Evolutionary conservation across 305 asterid species (phyloP).

Genomic region (Fraxinus dipetala): DNA sequence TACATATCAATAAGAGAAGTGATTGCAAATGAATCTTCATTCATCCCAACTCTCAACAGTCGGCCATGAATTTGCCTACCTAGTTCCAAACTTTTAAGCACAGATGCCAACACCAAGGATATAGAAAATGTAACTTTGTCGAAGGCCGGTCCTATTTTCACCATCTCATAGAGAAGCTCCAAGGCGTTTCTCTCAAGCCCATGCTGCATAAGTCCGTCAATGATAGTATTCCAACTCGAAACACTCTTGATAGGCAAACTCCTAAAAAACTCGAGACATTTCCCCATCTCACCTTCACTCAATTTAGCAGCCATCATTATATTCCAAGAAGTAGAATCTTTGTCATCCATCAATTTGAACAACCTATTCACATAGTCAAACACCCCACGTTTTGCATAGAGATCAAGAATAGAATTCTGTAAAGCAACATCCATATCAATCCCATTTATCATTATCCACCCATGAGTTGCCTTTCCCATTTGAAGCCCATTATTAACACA

Average conservation of each 20-base stretch:
- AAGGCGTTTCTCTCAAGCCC: conserved; percentile 47
- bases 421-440: conserved; percentile 47
- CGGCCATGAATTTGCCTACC: conserved; percentile 68
- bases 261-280: conserved; percentile 42
- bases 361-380: conserved; percentile 39
- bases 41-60: conserved; percentile 43
- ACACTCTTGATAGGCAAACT: conserved; percentile 51
- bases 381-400: conserved; percentile 49
- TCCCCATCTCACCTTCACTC: conserved; percentile 41
- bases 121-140: conserved; percentile 54
- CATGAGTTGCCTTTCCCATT: conserved; percentile 55
- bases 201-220: conserved; percentile 54
- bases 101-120: conserved; percentile 52
- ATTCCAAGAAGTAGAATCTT: conserved; percentile 63
- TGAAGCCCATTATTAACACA: conserved; percentile 36
- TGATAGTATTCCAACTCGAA: conserved; percentile 73
- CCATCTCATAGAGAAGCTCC: conserved; percentile 55
- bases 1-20: conserved; percentile 72
- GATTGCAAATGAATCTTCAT: conserved; percentile 41
- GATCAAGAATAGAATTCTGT: conserved; percentile 64
- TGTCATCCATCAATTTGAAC: conserved; percentile 47
- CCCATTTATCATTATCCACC: conserved; percentile 49
- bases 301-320: conserved; percentile 56
- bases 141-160: conserved; percentile 35
- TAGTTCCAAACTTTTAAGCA: conserved; percentile 40